Evolutionary conservation across 225 moss, liverwort and hornwort species (phyloP).

Genomic region (Antitrichia curtipendula): DNA sequence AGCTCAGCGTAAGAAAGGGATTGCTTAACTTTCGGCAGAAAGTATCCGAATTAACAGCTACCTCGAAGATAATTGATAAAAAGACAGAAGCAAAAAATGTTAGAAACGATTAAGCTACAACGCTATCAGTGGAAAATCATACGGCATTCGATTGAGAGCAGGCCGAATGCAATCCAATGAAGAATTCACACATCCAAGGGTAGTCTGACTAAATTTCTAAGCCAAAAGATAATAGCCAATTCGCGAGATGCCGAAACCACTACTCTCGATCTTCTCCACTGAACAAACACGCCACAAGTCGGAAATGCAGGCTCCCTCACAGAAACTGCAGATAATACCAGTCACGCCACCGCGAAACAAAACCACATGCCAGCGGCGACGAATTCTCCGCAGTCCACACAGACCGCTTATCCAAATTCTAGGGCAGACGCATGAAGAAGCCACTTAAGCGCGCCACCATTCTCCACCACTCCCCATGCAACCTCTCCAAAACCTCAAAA

Average conservation of each 20-base stretch:
- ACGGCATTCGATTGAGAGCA: neutral
- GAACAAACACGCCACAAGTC: neutral
- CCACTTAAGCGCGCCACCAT: neutral
- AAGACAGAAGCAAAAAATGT: neutral
- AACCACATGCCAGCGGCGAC: neutral
- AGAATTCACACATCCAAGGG: neutral
- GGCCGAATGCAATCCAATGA: neutral
- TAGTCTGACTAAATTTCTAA: neutral
- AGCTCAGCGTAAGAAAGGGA: neutral
- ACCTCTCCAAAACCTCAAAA: neutral
- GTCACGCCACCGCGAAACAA: neutral
- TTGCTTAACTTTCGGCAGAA: neutral
- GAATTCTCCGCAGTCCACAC: neutral
- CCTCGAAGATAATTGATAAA: neutral
- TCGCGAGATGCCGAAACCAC: neutral
- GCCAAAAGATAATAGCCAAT: neutral
- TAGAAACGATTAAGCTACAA: neutral
- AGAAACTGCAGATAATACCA: neutral
- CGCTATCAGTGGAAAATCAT: neutral
- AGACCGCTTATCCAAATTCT: slow-evolving; percentile 7
- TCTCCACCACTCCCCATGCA: neutral
- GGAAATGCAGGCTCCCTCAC: neutral
- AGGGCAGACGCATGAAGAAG: neutral
- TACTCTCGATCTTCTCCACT: neutral
- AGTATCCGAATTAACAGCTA: neutral